Conservation (phyloP, 164 flowering plant genomes). For the Nymphaea colorata region DNA sequence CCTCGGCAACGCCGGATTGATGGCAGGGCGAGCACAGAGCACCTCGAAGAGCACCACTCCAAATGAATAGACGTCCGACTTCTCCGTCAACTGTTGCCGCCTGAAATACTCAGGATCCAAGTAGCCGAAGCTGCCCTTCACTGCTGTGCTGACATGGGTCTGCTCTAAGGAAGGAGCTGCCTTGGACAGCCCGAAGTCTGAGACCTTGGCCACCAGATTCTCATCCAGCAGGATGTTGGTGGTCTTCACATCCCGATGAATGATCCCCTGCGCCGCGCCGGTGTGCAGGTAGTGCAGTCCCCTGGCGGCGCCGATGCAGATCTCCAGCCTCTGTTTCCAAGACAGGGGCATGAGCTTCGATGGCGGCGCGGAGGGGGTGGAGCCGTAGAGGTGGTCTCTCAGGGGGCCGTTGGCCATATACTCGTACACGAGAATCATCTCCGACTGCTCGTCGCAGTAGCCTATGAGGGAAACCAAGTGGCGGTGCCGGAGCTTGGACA, state of each 20-base stretch:
- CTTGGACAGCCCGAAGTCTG: conserved; percentile 83
- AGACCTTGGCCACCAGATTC: conserved; percentile 60
- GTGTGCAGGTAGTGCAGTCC: conserved; percentile 94
- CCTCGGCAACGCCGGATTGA: conserved; percentile 60
- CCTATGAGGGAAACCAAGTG: conserved; percentile 82
- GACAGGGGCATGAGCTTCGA: conserved; percentile 37
- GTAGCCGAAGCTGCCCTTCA: conserved; percentile 93
- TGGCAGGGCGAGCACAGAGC: conserved; percentile 65
- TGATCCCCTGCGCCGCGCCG: conserved; percentile 74
- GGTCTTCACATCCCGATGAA: conserved; percentile 89
- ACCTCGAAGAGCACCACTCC: conserved; percentile 88
- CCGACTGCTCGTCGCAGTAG: conserved; percentile 68
- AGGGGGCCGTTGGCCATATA: conserved; percentile 85
- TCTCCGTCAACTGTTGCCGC: conserved; percentile 71
- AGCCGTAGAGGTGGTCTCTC: conserved; percentile 68
- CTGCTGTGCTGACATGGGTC: conserved; percentile 87
- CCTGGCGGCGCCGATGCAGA: conserved; percentile 77
- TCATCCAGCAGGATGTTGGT: conserved; percentile 86
- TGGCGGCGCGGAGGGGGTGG: neutral
- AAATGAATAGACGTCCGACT: conserved; percentile 88
- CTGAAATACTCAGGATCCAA: conserved; percentile 87
- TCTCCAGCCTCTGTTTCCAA: conserved; percentile 76
- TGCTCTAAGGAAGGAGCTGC: conserved; percentile 56
- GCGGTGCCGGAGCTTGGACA: conserved; percentile 78
- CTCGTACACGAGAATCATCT: conserved; percentile 90